A percentile compares a stretch with the other conserved stretches of the same genome.
phyloP scores from a whole-genome alignment of 2,329 filamentous ascomycete genomes.

The Metarhizium rileyi region DNA sequence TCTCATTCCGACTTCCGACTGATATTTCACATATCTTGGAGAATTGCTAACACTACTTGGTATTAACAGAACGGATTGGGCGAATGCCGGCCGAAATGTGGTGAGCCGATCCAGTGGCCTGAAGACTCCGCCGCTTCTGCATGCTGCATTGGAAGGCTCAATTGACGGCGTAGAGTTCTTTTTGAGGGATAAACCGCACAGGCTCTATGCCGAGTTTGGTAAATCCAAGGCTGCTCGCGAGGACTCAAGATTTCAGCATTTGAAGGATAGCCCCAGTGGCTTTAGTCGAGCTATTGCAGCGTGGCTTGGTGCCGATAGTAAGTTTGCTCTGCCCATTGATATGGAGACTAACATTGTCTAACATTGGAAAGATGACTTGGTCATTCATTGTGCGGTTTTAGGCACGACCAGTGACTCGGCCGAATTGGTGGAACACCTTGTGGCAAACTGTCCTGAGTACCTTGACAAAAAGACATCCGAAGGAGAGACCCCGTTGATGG shows the following conservation, averaged over 20 bases:
- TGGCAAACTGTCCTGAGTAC: constrained; percentile 49
- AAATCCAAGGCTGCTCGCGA: constrained; percentile 47
- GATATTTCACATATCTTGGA: background rate
- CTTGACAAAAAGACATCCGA: constrained; percentile 51
- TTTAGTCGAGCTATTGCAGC: constrained; percentile 52
- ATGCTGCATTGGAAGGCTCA: constrained; percentile 45
- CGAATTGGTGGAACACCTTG: constrained; percentile 54
- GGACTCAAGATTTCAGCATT: constrained; percentile 51
- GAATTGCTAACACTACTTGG: background rate
- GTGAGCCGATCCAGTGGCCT: constrained; percentile 29
- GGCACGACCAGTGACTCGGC: constrained; percentile 32
- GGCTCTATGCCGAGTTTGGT: constrained; percentile 59
- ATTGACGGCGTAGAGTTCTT: constrained; percentile 71
- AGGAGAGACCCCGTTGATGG: constrained; percentile 57
- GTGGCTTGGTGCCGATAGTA: constrained; percentile 52
- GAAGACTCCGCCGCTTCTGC: constrained; percentile 48
- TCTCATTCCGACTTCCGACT: background rate
- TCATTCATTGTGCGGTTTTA: constrained; percentile 57
- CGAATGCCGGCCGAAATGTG: constrained; percentile 45
- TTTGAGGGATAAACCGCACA: constrained; percentile 57
- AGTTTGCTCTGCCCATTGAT: constrained; percentile 10
- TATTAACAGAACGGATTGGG: constrained; percentile 55
- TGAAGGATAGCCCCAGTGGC: constrained; percentile 50
- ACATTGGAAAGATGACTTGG: constrained; percentile 41
- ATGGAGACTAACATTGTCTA: constrained; percentile 6